phyloP scores from a whole-genome alignment of 371 early-diverging fungal species.

The Mortierella sp. region DNA sequence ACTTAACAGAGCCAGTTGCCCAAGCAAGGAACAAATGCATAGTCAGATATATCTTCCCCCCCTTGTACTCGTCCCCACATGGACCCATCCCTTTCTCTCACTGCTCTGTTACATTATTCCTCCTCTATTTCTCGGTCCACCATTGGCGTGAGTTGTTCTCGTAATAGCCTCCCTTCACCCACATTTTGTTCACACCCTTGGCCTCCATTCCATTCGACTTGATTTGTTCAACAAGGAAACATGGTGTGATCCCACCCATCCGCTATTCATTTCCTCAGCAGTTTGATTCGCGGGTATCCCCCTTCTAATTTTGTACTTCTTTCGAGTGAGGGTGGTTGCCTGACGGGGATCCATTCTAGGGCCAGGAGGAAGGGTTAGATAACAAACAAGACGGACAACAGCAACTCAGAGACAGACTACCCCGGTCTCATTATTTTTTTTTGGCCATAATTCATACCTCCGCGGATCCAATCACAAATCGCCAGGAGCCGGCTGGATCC shows the following conservation, averaged over 20 bases:
- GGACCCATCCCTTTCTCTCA: neutral
- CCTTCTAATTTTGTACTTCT: neutral
- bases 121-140: neutral
- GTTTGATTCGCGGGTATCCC: no score
- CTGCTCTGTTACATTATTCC: neutral
- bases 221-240: neutral
- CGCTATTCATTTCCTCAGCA: no score
- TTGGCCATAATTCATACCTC: neutral
- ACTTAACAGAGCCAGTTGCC: neutral
- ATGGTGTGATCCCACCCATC: neutral
- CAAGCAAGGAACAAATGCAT: neutral
- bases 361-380: neutral
- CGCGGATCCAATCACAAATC: constrained; percentile 4
- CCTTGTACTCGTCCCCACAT: neutral
- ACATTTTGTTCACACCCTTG: neutral
- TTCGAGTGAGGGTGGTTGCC: neutral
- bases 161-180: neutral
- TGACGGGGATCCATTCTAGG: constrained; percentile 9
- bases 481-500: neutral
- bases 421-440: constrained; percentile 9
- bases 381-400: neutral
- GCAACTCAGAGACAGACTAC: neutral
- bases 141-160: neutral
- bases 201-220: neutral
- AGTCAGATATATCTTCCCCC: neutral